phyloP scores from a whole-genome alignment of 371 early-diverging fungal species.

The Nematocida sp. region DNA sequence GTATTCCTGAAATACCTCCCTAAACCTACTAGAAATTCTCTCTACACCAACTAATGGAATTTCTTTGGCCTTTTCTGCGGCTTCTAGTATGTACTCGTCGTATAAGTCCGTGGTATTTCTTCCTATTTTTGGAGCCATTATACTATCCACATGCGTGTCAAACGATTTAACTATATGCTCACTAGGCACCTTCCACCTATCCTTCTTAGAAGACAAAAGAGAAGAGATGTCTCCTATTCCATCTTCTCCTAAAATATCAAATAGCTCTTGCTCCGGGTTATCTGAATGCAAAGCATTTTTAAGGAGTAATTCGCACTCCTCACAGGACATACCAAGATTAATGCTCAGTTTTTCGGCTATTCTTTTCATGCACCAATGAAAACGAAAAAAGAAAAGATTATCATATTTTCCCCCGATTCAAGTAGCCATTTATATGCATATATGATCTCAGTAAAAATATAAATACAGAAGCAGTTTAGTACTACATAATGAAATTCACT shows the following conservation, averaged over 20 bases:
- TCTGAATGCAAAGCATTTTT: slow-evolving; percentile 39
- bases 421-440: no score
- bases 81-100: slow-evolving; percentile 39
- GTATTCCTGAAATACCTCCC: slow-evolving; percentile 48
- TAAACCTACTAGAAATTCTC: background rate
- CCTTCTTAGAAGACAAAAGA: slow-evolving; percentile 35
- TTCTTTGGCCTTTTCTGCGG: background rate
- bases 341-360: slow-evolving; percentile 22
- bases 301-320: slow-evolving; percentile 54
- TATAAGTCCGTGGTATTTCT: slow-evolving; percentile 17
- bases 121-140: slow-evolving; percentile 46
- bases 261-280: slow-evolving; percentile 53
- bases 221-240: slow-evolving; percentile 51
- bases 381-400: background rate
- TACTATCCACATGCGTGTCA: slow-evolving; percentile 38
- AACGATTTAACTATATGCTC: background rate
- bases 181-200: background rate
- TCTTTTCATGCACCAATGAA: slow-evolving; percentile 50
- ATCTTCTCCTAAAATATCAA: slow-evolving; percentile 63
- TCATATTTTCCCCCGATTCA: background rate
- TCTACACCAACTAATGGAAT: background rate
- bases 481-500: no score
- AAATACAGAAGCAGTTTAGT: no score
- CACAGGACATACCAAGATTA: slow-evolving; percentile 38
- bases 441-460: no score